Evolutionary conservation across 306 rosid genomes (phyloP), one percentile per base, ranked within the genome.

Genomic region (Malus asiatica): DNA sequence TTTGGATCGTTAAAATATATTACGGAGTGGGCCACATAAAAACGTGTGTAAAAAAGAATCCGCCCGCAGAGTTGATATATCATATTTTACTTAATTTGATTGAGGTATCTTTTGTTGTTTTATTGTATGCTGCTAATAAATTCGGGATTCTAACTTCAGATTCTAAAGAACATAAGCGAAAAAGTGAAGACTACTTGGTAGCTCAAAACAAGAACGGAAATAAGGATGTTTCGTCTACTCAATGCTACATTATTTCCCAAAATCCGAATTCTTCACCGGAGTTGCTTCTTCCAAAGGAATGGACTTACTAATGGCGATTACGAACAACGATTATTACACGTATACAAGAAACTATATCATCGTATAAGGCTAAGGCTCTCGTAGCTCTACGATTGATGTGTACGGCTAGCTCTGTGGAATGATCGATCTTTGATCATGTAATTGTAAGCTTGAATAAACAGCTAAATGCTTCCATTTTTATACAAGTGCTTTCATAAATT

Each of bases 221-320:
- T 13, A 53, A 82, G 20, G 87, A 87, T 8, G 44, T 84, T 61
- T 5, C 85, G 11, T 58, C 80, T 2, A 44, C 82, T 19, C 83
- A 84, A 65, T 84, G 85, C 75, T 76, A 76, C 68, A 73, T 84
- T 76, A 78, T 85, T 64, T 78, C 91, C n/a, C 84, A 85, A 45
- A 83, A 72, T 72, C 80, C 72, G 76, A 86, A 9, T 76, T 80
- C 77, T 22, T 80, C 83, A 2, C 85, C 83, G 9, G 90, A 84
- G 22, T 70, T 86, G 68, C 90, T 82, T 81, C 96, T 92, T 78
- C 97, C 97, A 42, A 87, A 90, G 78, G 97, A 92, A 69, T 92
- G 96, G 97, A 90, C 91, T 33, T 92, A 90, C 68, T 91, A 86
- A 46, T 11, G 3, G 5, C 11, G 11, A 66, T 18, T 19, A 19